Conservation (phyloP, 108 stramenopile genomes). For the Chaetoceros muelleri region DNA sequence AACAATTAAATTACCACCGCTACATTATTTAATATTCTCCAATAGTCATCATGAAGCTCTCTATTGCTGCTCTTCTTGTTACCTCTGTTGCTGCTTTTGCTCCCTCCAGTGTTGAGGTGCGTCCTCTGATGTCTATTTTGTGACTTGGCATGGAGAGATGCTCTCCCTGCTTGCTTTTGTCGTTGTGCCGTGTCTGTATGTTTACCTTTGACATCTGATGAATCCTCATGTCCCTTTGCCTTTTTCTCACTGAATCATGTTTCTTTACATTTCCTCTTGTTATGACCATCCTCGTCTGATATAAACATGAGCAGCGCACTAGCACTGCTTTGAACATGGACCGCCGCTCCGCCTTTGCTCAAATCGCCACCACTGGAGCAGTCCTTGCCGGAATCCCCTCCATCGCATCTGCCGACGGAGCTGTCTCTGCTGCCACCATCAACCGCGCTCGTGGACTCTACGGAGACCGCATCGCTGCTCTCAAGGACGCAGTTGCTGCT, state of each 20-base stretch:
- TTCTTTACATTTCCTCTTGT: background rate
- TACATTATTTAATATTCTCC: slow-evolving; percentile 4
- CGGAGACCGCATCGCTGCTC: slow-evolving; percentile 78
- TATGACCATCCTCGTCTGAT: background rate
- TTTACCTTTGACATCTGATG: no score
- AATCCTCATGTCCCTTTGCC: no score
- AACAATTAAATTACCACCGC: no score
- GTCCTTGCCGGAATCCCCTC: slow-evolving; percentile 50
- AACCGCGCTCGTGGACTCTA: slow-evolving; percentile 65
- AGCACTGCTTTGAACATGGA: slow-evolving; percentile 79
- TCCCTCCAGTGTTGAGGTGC: slow-evolving; percentile 46
- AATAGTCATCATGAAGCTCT: slow-evolving; percentile 66
- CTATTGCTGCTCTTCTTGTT: slow-evolving; percentile 51
- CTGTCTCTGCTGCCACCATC: slow-evolving; percentile 64
- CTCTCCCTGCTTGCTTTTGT: no score
- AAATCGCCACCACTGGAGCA: slow-evolving; percentile 60
- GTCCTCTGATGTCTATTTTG: slow-evolving; percentile 6
- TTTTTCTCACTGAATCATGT: background rate
- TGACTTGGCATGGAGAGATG: background rate
- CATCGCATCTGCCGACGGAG: slow-evolving; percentile 82
- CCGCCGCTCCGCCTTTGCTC: slow-evolving; percentile 78
- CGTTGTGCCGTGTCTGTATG: no score
- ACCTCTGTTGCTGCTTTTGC: slow-evolving; percentile 72
- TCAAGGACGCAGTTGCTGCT: slow-evolving; percentile 66
- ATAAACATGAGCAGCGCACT: slow-evolving; percentile 65